phyloP scores from a whole-genome alignment of 495 filamentous ascomycete species.

The Recurvomyces mirabilis region DNA sequence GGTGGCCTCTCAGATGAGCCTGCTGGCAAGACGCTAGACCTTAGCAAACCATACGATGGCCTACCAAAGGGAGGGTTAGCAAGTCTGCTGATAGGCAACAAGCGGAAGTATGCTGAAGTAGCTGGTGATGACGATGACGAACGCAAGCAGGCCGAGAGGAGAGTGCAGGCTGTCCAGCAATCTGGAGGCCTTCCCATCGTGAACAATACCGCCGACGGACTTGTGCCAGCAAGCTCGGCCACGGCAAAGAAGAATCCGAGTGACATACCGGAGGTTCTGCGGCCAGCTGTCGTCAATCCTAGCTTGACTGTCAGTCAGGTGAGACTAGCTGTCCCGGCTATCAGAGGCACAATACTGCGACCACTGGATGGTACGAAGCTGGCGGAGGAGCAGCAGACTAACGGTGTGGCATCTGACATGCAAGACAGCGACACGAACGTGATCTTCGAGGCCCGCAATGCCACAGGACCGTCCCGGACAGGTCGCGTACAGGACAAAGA shows the following conservation, averaged over 20 bases:
- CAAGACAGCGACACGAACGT: conserved; percentile 40
- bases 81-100: conserved; percentile 80
- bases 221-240: conserved; percentile 37
- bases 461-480: conserved; percentile 45
- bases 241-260: conserved; percentile 1
- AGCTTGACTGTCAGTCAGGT: conserved; percentile 69
- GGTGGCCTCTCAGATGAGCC: conserved; percentile 45
- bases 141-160: conserved; percentile 42
- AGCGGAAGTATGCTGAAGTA: conserved; percentile 61
- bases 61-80: conserved; percentile 81
- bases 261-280: conserved; percentile 64
- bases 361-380: conserved; percentile 42
- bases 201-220: conserved; percentile 61
- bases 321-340: conserved; percentile 79
- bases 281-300: conserved; percentile 77
- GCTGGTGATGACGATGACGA: conserved; percentile 65
- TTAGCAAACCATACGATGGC: conserved; percentile 90
- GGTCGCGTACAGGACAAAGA: conserved; percentile 54
- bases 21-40: conserved; percentile 71
- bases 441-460: conserved; percentile 65
- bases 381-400: conserved; percentile 32
- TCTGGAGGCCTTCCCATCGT: conserved; percentile 60
- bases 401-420: conserved; percentile 37
- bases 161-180: conserved; percentile 25
- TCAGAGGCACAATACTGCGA: conserved; percentile 67